Conservation (phyloP, 768 basidiomycete species). For the Sistotremastrum niveocremeum region DNA sequence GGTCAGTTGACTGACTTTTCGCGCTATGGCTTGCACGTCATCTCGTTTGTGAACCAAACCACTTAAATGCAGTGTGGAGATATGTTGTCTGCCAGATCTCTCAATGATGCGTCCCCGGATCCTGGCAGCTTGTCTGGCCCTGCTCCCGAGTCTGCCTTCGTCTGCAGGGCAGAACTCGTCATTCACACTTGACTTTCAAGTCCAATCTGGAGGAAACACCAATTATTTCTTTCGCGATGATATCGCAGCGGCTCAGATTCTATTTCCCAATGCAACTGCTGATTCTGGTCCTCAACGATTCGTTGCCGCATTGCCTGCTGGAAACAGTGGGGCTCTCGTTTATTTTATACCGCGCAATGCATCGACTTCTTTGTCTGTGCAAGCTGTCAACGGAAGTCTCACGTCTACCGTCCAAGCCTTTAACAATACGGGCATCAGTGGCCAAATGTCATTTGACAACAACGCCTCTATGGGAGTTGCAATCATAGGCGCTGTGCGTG, state of each 20-base stretch:
- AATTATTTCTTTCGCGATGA: conserved; percentile 31
- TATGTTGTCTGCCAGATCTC: too few relatives aligned
- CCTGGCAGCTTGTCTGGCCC: too few relatives aligned
- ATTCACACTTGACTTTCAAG: conserved; percentile 14
- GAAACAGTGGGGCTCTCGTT: conserved; percentile 28
- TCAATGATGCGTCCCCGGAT: too few relatives aligned
- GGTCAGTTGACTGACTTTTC: too few relatives aligned
- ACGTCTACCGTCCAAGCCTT: conserved; percentile 9
- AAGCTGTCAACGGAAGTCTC: conserved; percentile 14
- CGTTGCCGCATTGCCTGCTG: conserved; percentile 29
- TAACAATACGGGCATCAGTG: conserved; percentile 26
- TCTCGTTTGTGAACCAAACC: too few relatives aligned
- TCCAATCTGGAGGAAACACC: conserved; percentile 26
- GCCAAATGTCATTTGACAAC: conserved; percentile 18
- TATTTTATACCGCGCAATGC: conserved; percentile 25
- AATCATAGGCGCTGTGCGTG: conserved; percentile 28
- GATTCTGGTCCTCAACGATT: conserved; percentile 18
- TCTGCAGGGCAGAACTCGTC: neutral
- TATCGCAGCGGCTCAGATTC: conserved; percentile 25
- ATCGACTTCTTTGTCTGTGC: conserved; percentile 9
- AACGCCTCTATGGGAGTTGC: conserved; percentile 29
- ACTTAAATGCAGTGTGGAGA: too few relatives aligned
- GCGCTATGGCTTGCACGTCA: too few relatives aligned
- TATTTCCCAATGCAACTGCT: conserved; percentile 20
- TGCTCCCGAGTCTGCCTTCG: too few relatives aligned